These are phyloP conservation scores for Serpula lacrymans DNA, from an alignment of 768 basidiomycete genomes.

Conservation along the genomic window DNA sequence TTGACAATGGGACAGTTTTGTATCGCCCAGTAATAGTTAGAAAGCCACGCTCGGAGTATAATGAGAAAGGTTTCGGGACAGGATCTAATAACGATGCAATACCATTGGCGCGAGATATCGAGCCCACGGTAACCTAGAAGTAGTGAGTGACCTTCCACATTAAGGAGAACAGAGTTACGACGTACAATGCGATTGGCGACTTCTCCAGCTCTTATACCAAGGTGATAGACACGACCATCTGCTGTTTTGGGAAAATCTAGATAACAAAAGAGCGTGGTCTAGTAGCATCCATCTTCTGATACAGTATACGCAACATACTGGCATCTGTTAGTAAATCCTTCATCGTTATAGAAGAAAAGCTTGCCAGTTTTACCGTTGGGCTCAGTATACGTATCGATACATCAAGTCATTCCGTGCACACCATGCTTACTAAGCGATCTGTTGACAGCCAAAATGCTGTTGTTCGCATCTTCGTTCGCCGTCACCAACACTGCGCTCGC, in stretches of 20 bases:
- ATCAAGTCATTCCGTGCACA: too few species aligned
- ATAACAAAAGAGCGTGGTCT: slow-evolving; percentile 4
- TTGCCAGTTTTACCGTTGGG: too few species aligned
- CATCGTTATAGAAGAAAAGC: slow-evolving; percentile 33
- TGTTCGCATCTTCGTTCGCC: too few species aligned
- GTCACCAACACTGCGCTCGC: too few species aligned
- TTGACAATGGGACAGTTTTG: slow-evolving; percentile 59
- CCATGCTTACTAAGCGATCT: too few species aligned
- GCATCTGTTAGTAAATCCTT: slow-evolving; percentile 63
- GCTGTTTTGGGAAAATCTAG: slow-evolving; percentile 75
- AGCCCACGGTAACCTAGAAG: slow-evolving; percentile 68
- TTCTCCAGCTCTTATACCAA: slow-evolving; percentile 71
- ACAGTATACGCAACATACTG: slow-evolving; percentile 42
- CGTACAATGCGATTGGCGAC: slow-evolving; percentile 78
- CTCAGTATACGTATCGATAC: too few species aligned
- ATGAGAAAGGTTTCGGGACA: slow-evolving; percentile 54
- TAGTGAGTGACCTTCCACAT: not conserved
- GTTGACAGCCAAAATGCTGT: too few species aligned
- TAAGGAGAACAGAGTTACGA: slow-evolving; percentile 2
- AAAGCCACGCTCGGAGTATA: slow-evolving; percentile 75
- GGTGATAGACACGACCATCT: slow-evolving; percentile 75
- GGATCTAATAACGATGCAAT: slow-evolving; percentile 62
- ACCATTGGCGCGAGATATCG: slow-evolving; percentile 59
- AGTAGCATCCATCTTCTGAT: slow-evolving; percentile 1
- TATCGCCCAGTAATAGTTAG: slow-evolving; percentile 68